Conservation (phyloP, 2,329 filamentous ascomycete genomes). For the Xylariaceae sp. region DNA sequence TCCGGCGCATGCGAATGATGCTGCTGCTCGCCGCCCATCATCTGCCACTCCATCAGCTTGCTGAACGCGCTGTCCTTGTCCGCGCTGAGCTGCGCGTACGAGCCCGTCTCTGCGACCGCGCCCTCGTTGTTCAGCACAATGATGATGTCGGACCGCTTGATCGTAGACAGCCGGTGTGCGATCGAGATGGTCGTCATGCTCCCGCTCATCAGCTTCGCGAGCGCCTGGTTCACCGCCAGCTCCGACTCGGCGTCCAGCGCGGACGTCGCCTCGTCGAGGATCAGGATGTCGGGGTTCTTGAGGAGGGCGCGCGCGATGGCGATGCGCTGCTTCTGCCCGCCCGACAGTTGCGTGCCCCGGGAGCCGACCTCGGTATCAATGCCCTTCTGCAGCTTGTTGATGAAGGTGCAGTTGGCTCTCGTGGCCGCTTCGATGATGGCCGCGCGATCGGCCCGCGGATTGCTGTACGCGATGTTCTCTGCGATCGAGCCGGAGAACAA, state of each 20-base stretch:
- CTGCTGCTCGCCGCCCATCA: slow-evolving; percentile 79
- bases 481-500: slow-evolving; percentile 81
- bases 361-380: slow-evolving; percentile 91
- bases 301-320: slow-evolving; percentile 92
- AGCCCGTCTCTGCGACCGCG: slow-evolving; percentile 83
- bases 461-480: slow-evolving; percentile 89
- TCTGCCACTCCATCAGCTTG: slow-evolving; percentile 98
- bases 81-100: slow-evolving; percentile 69
- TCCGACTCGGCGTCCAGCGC: slow-evolving; percentile 95
- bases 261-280: slow-evolving; percentile 93
- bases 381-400: slow-evolving; percentile 92
- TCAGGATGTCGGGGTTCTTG: slow-evolving; percentile 93
- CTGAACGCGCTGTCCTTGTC: slow-evolving; percentile 79
- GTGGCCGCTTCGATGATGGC: slow-evolving; percentile 84
- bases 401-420: slow-evolving; percentile 93
- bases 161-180: slow-evolving; percentile 90
- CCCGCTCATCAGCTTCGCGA: slow-evolving; percentile 73
- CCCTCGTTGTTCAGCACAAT: slow-evolving; percentile 86
- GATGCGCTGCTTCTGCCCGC: slow-evolving; percentile 96
- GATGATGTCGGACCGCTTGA: slow-evolving; percentile 91
- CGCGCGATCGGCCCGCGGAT: slow-evolving; percentile 66
- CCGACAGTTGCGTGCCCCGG: slow-evolving; percentile 86
- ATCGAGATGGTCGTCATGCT: slow-evolving; percentile 97
- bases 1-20: slow-evolving; percentile 37
- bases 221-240: slow-evolving; percentile 88